Evolutionary conservation across 306 rosid genomes (phyloP), one percentile per base, ranked within the genome.

Genomic region (Quercus parvula): DNA sequence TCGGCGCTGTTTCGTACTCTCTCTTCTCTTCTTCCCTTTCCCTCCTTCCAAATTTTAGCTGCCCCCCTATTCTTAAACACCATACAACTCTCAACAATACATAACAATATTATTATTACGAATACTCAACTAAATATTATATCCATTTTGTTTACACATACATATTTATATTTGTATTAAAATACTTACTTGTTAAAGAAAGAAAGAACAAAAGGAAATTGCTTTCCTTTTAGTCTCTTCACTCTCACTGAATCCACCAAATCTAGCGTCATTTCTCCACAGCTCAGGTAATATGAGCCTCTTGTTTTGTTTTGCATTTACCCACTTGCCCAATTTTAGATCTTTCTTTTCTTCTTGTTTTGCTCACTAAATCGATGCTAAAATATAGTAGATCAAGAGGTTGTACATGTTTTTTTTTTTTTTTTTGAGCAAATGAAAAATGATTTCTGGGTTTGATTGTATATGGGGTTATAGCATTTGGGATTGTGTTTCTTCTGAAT

Each of bases 1-100:
- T 93, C 93, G 97, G 94, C 90, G 87, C 88, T 84, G 75, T 86
- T 84, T 87, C 81, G 83, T 85, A 76, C 63, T 78, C 73, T 75
- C 46, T 41, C 46, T 8, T 8, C 46, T 2, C 46, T 7, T 41
- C 46, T 41, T 8, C 46, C 46, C 70, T 72, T 70, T 41, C 41
- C 70, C 68, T 62, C 59, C 78, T 51, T 6, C 79, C 82, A 78
- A 83, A 76, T 83, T 75, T 79, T 81, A 73, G 81, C 81, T 73
- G 56, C 67, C 58, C 56, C 61, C 44, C 72, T 20, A 49, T 69
- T 56, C 56, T 63, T 17, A 2, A 41, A 41, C 46, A 41, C 46
- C 46, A 8, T 12, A 67, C 5, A 31, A 2, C 46, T 19, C 64
- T 20, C 46, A 41, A 41, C 46, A 41, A 41, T 41, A 41, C 46